Conservation (phyloP, 192 early-diverging fungal species). For the Chytriomyces sp. region DNA sequence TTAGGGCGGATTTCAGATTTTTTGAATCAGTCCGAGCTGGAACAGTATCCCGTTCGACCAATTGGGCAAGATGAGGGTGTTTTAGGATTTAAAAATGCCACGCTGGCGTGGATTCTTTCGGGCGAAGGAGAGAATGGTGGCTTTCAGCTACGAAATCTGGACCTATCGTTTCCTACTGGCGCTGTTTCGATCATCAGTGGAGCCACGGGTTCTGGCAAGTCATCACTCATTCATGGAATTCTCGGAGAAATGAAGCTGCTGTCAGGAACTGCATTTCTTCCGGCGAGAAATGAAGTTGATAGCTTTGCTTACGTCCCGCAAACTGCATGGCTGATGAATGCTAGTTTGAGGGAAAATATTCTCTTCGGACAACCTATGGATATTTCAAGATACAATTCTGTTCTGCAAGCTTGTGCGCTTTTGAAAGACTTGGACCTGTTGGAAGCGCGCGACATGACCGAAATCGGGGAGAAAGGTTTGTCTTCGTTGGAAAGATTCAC, state of each 20-base stretch:
- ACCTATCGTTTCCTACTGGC: constrained; percentile 26
- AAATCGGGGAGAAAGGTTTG: constrained; percentile 70
- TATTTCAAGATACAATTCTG: constrained; percentile 69
- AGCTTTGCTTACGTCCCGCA: constrained; percentile 79
- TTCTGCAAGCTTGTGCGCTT: constrained; percentile 81
- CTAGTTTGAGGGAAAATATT: constrained; percentile 68
- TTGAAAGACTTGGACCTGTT: constrained; percentile 78
- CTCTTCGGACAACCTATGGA: constrained; percentile 78
- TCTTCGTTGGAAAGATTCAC: constrained; percentile 21
- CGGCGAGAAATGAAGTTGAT: background rate
- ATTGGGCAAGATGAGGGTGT: background rate
- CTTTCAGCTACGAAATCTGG: constrained; percentile 21
- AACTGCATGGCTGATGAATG: constrained; percentile 63
- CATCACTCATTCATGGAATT: constrained; percentile 66
- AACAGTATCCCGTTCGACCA: constrained; percentile 27
- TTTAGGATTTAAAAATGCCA: background rate
- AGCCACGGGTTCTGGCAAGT: constrained; percentile 76
- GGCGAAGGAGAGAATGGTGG: background rate
- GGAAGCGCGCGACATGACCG: constrained; percentile 82
- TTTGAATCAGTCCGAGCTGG: constrained; percentile 71
- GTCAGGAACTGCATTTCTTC: constrained; percentile 25
- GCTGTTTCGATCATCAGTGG: constrained; percentile 47
- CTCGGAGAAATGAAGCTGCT: constrained; percentile 64
- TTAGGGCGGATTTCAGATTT: constrained; percentile 69
- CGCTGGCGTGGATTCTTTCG: background rate